Conservation (phyloP, 2,329 filamentous ascomycete species). For the Cladosporium sp. region DNA sequence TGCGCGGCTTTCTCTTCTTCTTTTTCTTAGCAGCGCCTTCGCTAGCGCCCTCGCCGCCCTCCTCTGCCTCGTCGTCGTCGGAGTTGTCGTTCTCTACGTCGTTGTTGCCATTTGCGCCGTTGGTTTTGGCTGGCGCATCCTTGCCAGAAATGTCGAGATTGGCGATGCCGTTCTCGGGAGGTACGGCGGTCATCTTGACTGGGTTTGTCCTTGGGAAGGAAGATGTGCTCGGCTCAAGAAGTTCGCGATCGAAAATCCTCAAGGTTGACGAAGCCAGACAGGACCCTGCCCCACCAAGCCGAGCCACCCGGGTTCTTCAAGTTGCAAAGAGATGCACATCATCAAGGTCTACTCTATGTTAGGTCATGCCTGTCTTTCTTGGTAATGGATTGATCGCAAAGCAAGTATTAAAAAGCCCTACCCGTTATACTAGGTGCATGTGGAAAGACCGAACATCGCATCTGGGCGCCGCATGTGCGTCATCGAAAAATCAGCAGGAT, state of each 20-base stretch:
- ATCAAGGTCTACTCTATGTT: not conserved
- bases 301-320: not conserved
- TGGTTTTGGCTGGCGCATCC: slow-evolving; percentile 22
- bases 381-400: too few relatives aligned
- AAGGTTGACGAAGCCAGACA: slow-evolving; percentile 4
- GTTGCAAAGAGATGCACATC: not conserved
- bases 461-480: not conserved
- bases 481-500: not conserved
- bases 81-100: slow-evolving; percentile 39
- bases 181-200: slow-evolving; percentile 35
- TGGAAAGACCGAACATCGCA: not conserved
- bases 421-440: not conserved
- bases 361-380: not conserved
- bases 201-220: not conserved
- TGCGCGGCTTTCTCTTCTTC: slow-evolving; percentile 48
- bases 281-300: slow-evolving; percentile 8
- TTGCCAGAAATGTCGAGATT: slow-evolving; percentile 30
- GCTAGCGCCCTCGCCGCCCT: slow-evolving; percentile 31
- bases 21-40: slow-evolving; percentile 49
- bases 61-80: slow-evolving; percentile 41
- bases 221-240: slow-evolving; percentile 7
- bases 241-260: slow-evolving; percentile 11
- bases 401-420: too few relatives aligned
- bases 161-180: slow-evolving; percentile 31
- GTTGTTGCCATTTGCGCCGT: slow-evolving; percentile 31